Percentiles rank a stretch among this genome's conserved stretches.
phyloP scores from a whole-genome alignment of 2,329 filamentous ascomycete genomes.

The Cladophialophora yegresii region DNA sequence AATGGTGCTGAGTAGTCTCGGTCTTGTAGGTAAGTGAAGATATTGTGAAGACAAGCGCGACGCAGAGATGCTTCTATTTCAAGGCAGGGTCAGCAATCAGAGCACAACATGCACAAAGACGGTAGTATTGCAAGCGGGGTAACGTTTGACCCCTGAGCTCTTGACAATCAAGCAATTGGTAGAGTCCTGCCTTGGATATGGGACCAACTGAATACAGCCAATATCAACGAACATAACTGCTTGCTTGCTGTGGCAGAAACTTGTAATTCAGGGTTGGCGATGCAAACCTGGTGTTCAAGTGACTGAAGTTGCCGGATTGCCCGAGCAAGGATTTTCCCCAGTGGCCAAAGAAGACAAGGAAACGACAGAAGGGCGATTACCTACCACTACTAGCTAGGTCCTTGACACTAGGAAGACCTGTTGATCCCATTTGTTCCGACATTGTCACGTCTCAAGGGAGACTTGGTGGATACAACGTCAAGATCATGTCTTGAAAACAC shows the following conservation, averaged over 20 bases:
- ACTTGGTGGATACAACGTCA: not conserved
- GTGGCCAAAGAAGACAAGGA: not conserved
- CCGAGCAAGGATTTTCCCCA: not conserved
- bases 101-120: not conserved
- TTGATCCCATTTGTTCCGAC: constrained; percentile 14
- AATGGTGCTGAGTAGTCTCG: constrained; percentile 23
- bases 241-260: not conserved
- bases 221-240: not conserved
- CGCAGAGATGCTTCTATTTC: constrained; percentile 31
- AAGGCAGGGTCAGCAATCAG: not conserved
- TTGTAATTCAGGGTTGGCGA: not conserved
- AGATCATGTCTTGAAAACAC: not conserved
- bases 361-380: constrained; percentile 3
- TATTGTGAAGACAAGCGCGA: constrained; percentile 27
- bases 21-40: constrained; percentile 29
- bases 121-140: not conserved
- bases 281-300: not conserved
- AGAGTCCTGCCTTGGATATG: not conserved
- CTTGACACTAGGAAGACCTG: constrained; percentile 34
- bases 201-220: not conserved
- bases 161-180: not conserved
- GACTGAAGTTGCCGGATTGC: not conserved
- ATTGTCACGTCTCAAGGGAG: constrained; percentile 9
- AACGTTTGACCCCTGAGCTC: not conserved
- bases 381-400: constrained; percentile 37